Percentiles rank a stretch among this genome's conserved stretches.
Conservation (phyloP, 257 asterid species). For the Solanum medicagineum region DNA sequence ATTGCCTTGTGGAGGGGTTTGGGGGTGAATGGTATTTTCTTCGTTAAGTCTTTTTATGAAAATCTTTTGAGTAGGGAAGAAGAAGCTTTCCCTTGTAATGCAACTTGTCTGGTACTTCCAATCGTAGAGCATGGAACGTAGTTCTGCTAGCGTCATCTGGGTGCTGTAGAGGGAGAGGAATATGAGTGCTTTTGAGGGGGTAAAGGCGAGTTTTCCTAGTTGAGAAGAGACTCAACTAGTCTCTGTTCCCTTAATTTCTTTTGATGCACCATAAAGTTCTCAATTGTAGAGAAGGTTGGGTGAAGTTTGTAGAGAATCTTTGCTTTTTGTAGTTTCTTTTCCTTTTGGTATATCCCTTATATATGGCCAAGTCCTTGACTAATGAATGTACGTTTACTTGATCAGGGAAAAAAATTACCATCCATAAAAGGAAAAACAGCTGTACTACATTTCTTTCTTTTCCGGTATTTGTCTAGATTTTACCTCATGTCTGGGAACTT, state of each 20-base stretch:
- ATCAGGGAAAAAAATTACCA: background rate
- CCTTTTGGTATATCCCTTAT: background rate
- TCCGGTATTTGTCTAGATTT: background rate
- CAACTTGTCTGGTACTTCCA: background rate
- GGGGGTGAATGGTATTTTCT: background rate
- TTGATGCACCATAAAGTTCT: background rate
- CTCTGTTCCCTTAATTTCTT: background rate
- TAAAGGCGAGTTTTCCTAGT: background rate
- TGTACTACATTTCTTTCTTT: background rate
- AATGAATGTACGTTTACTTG: background rate
- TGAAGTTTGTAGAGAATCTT: background rate
- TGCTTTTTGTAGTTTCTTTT: background rate
- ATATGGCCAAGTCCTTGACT: background rate
- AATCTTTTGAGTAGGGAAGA: background rate
- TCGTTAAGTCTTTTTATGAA: background rate
- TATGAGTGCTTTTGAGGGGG: background rate
- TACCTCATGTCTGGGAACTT: background rate
- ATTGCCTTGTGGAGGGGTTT: background rate
- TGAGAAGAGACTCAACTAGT: background rate
- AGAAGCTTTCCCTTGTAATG: background rate
- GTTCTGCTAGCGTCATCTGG: background rate
- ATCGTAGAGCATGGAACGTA: background rate
- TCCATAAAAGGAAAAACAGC: background rate
- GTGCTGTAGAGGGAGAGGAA: background rate
- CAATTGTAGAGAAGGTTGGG: background rate